Evolutionary conservation across 1,284 basidiomycete genomes (phyloP).

Genomic region (Tylopilus sp.): DNA sequence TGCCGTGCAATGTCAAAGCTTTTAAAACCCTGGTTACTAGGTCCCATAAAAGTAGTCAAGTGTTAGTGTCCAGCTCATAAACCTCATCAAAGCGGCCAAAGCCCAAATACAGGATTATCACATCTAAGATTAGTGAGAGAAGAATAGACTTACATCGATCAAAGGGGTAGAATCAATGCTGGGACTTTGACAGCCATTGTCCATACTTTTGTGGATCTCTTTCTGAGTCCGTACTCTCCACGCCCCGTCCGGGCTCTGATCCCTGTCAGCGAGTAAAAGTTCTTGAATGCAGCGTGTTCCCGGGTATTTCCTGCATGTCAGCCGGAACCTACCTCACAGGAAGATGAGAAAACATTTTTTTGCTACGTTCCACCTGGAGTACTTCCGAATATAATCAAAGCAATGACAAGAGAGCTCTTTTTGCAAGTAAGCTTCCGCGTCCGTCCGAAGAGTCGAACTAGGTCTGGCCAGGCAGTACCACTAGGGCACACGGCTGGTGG

Average conservation of each 20-base stretch:
- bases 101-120: too few species aligned
- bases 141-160: too few species aligned
- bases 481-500: too few species aligned
- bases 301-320: background rate
- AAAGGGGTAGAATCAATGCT: background rate
- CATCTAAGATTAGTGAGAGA: background rate
- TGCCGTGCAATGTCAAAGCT: background rate
- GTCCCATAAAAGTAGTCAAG: too few species aligned
- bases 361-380: background rate
- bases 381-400: background rate
- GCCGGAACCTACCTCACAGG: background rate
- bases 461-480: background rate
- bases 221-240: background rate
- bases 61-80: too few species aligned
- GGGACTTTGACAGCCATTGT: background rate
- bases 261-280: background rate
- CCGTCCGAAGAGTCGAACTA: background rate
- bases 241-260: too few species aligned
- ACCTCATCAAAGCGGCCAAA: too few species aligned
- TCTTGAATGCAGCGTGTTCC: background rate
- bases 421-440: background rate
- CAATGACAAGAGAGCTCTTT: background rate
- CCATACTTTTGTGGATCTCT: background rate
- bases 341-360: background rate
- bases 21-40: too few species aligned